phyloP scores from a whole-genome alignment of 169 alveolate species.

The Plasmodium gaboni region DNA sequence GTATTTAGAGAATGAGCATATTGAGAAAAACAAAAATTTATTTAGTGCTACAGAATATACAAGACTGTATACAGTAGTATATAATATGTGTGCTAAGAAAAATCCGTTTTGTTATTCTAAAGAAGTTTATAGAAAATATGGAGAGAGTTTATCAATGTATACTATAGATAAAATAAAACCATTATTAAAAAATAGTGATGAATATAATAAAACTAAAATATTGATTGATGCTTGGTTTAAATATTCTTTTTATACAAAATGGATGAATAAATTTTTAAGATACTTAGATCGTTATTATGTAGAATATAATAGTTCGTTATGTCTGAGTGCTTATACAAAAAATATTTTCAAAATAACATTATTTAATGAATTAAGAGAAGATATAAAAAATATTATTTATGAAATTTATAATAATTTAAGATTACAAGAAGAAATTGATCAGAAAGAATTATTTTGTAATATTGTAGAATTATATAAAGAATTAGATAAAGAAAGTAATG shows the following conservation, averaged over 20 bases:
- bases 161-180: slow-evolving; percentile 64
- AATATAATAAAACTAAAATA: slow-evolving; percentile 34
- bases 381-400: slow-evolving; percentile 37
- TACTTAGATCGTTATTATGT: slow-evolving; percentile 79
- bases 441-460: slow-evolving; percentile 60
- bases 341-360: slow-evolving; percentile 60
- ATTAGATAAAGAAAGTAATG: slow-evolving; percentile 62
- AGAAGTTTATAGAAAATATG: slow-evolving; percentile 74
- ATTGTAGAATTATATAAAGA: slow-evolving; percentile 57
- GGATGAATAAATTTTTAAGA: slow-evolving; percentile 83
- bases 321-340: slow-evolving; percentile 71
- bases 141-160: slow-evolving; percentile 61
- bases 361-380: slow-evolving; percentile 54
- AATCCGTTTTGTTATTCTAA: slow-evolving; percentile 71
- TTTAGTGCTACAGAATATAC: slow-evolving; percentile 80
- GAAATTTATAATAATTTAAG: slow-evolving; percentile 51
- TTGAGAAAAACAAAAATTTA: slow-evolving; percentile 48
- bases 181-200: slow-evolving; percentile 15
- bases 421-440: slow-evolving; percentile 26
- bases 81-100: slow-evolving; percentile 80
- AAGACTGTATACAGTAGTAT: slow-evolving; percentile 78
- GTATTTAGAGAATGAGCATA: slow-evolving; percentile 37
- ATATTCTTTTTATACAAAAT: slow-evolving; percentile 77
- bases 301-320: slow-evolving; percentile 71
- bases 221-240: slow-evolving; percentile 78